phyloP scores from a whole-genome alignment of 371 early-diverging fungal genomes.

The Mucor sp. region DNA sequence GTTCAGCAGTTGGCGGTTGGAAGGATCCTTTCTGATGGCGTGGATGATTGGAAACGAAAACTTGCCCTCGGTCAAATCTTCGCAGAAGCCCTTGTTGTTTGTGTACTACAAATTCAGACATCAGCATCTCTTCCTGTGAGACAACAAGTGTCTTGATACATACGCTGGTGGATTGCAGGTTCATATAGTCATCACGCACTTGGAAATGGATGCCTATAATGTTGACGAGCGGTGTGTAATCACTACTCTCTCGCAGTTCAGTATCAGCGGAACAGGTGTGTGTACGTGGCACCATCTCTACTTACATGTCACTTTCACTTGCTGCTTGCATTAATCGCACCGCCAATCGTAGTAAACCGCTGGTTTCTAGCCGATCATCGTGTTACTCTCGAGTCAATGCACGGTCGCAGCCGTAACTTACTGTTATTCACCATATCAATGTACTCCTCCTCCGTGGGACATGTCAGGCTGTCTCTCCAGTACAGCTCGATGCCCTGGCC shows the following conservation, averaged over 20 bases:
- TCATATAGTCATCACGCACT: slow-evolving; percentile 96
- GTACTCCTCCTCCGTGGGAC: slow-evolving; percentile 86
- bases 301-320: slow-evolving; percentile 54
- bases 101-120: slow-evolving; percentile 59
- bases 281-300: background rate
- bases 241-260: slow-evolving; percentile 39
- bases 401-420: slow-evolving; percentile 45
- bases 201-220: slow-evolving; percentile 93
- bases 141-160: background rate
- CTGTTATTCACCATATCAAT: slow-evolving; percentile 91
- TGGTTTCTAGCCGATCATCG: slow-evolving; percentile 71
- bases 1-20: slow-evolving; percentile 69
- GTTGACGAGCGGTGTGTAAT: slow-evolving; percentile 83
- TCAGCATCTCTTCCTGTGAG: background rate
- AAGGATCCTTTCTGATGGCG: slow-evolving; percentile 69
- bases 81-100: slow-evolving; percentile 94
- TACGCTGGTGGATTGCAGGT: slow-evolving; percentile 82
- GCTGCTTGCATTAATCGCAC: slow-evolving; percentile 88
- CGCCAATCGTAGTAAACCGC: slow-evolving; percentile 92
- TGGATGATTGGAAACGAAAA: slow-evolving; percentile 96
- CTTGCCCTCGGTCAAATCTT: slow-evolving; percentile 98
- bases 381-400: background rate
- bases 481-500: slow-evolving; percentile 96
- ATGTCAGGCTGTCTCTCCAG: slow-evolving; percentile 70
- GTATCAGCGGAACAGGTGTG: background rate